Base-by-base conservation (phyloP, 2,329 filamentous ascomycete species). In the Neopestalotiopsis clavispora region DNA sequence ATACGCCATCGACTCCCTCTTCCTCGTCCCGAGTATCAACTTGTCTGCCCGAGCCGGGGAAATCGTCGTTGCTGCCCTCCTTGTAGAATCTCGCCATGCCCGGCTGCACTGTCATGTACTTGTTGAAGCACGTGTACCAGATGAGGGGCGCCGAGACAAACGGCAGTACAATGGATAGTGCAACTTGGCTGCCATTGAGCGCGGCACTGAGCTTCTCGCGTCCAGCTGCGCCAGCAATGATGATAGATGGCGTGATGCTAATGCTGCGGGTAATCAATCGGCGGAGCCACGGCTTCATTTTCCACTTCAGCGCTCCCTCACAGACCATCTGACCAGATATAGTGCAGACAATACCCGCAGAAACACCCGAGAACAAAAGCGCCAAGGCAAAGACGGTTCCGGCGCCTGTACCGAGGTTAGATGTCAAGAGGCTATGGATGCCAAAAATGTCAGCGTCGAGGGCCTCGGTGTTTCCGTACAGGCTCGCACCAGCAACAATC, bases 291-390 rank as follows among this genome's bases (percentile, higher is more conserved):
- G 94, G 94, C 70, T 85, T 85, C 40, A 95, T 80, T 4, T 82
- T 89, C 92, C 93, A 94, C 61, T 89, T 89, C 59, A 97, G 79
- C 70, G 94, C 93, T 6, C 94, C 94, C 78, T 97, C 94, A 71
- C 90, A 91, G 28, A 97, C 91, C 90, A 97, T 96, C 78, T 97
- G 94, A 0, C 94, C 94, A 0, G 94, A 89, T 73, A 97, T 96
- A 1, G 94, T 97, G 81, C 94, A 97, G 2, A 97, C 91, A 45
- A 97, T 93, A 5, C 94, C 94, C 0, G 94, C 94, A 0, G 91
- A 93, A 13, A 94, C 87, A 9, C 94, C 94, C 0, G 92, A 95
- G 0, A 97, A 87, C 0, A 97, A 86, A 1, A 97, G 83, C 0
- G 94, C 93, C 2, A 97, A 84, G 0, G 93, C 93, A 72, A 97